Evolutionary conservation across 495 filamentous ascomycete genomes (phyloP).

Genomic region (Cercophora scortea): DNA sequence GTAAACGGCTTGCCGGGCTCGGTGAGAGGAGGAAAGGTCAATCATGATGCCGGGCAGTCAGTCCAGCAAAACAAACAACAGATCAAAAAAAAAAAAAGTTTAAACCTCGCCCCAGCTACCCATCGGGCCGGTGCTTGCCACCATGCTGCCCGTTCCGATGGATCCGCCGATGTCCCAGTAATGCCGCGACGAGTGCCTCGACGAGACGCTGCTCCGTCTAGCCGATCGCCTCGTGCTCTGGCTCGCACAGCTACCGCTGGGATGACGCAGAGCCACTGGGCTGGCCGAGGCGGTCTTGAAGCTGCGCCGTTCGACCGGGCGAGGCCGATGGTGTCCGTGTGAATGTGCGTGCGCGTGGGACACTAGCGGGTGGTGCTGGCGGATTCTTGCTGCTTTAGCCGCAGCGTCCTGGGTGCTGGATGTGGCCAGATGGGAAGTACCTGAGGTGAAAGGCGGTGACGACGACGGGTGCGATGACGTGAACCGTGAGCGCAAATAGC

Average conservation of each 20-base stretch:
- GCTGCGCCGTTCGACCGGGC: constrained; percentile 40
- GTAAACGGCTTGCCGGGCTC: background rate
- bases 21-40: background rate
- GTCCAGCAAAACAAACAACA: no score
- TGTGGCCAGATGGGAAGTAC: constrained; percentile 35
- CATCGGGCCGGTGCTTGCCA: constrained; percentile 56
- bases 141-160: constrained; percentile 63
- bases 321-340: constrained; percentile 30
- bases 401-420: constrained; percentile 55
- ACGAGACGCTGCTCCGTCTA: constrained; percentile 52
- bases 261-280: constrained; percentile 43
- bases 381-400: constrained; percentile 71
- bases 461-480: constrained; percentile 26
- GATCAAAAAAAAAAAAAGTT: background rate
- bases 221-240: constrained; percentile 64
- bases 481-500: constrained; percentile 73
- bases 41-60: background rate
- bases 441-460: constrained; percentile 28
- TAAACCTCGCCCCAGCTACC: constrained; percentile 70
- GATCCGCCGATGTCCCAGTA: constrained; percentile 85
- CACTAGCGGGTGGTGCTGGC: constrained; percentile 79
- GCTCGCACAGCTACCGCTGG: constrained; percentile 64
- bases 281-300: constrained; percentile 43
- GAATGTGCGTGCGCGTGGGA: constrained; percentile 24
- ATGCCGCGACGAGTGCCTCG: constrained; percentile 48